Percentiles rank a stretch among this genome's conserved stretches.
phyloP scores from a whole-genome alignment of 768 basidiomycete genomes.

The Tulasnella sp. region DNA sequence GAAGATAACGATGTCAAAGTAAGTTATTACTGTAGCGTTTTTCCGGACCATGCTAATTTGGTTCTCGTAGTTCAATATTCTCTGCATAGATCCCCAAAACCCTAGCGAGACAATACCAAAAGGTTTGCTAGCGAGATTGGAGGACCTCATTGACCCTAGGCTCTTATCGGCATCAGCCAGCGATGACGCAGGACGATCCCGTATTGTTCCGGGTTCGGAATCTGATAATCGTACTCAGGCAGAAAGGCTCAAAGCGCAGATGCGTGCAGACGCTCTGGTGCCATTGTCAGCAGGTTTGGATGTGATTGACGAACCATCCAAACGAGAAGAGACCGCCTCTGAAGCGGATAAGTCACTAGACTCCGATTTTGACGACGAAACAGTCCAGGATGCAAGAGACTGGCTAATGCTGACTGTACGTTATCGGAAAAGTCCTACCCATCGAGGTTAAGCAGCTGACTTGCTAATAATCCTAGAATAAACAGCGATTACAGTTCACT shows the following conservation, averaged over 20 bases:
- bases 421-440: not conserved
- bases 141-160: no score
- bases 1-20: constrained; percentile 54
- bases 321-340: not conserved
- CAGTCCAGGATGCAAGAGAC: constrained; percentile 51
- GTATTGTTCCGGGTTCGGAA: constrained; percentile 9
- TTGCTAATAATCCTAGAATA: constrained; percentile 48
- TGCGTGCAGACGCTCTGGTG: constrained; percentile 59
- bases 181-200: no score
- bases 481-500: constrained; percentile 51
- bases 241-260: constrained; percentile 51
- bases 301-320: constrained; percentile 7
- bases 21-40: constrained; percentile 21
- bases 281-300: constrained; percentile 35
- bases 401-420: constrained; percentile 55
- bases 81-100: constrained; percentile 62
- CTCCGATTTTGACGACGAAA: constrained; percentile 41
- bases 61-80: constrained; percentile 56
- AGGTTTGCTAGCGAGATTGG: constrained; percentile 47
- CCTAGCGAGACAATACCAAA: constrained; percentile 52
- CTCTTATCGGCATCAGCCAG: no score
- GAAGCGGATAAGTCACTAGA: not conserved
- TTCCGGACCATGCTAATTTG: constrained; percentile 1
- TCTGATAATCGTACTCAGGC: constrained; percentile 25
- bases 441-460: not conserved